Evolutionary conservation across 441 rosid genomes (phyloP).

Genomic region (Corymbia calophylla): DNA sequence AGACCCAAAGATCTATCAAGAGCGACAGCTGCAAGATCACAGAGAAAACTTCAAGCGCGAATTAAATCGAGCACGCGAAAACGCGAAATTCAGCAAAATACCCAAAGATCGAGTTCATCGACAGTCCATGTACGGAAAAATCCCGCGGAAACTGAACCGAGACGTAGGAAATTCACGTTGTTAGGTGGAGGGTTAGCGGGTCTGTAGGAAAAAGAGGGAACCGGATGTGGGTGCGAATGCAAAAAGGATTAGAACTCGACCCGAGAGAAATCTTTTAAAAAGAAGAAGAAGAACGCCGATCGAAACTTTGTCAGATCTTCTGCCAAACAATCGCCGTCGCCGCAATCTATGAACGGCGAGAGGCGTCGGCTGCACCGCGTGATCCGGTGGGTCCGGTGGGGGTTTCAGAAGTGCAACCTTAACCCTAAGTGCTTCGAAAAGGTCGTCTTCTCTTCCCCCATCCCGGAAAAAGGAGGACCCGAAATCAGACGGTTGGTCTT

Average conservation of each 20-base stretch:
- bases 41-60: neutral
- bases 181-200: neutral
- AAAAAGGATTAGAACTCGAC: neutral
- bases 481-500: neutral
- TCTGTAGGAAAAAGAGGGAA: neutral
- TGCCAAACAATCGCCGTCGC: neutral
- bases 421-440: neutral
- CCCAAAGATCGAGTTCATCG: neutral
- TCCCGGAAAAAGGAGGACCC: neutral
- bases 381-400: neutral
- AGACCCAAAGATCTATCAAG: neutral
- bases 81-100: neutral
- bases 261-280: neutral
- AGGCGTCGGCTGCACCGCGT: neutral
- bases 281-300: neutral
- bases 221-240: neutral
- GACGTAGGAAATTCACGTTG: neutral
- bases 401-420: neutral
- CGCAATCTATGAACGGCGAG: neutral
- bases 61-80: neutral
- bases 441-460: neutral
- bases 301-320: neutral
- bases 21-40: neutral
- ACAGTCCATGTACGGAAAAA: neutral
- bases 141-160: neutral